A percentile compares a stretch with the other conserved stretches of the same genome.
Conservation (phyloP, 1,284 basidiomycete genomes). For the Volvariella volvacea region DNA sequence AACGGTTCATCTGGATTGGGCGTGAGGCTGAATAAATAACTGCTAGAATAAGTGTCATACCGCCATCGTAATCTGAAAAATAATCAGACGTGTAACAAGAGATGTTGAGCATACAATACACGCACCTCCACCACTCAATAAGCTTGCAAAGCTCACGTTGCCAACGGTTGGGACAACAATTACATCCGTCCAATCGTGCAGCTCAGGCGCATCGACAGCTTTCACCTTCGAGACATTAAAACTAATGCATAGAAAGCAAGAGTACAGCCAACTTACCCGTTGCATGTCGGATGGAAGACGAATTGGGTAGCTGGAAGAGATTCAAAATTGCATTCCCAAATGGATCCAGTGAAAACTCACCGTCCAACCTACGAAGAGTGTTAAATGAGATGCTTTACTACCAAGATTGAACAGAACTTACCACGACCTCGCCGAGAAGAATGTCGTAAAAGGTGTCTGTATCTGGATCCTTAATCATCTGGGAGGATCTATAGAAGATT, state of each 20-base stretch:
- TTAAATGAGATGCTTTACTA: not conserved
- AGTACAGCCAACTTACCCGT: slow-evolving; percentile 31
- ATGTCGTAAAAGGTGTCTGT: slow-evolving; percentile 35
- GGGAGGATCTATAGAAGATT: slow-evolving; percentile 46
- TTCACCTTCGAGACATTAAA: slow-evolving; percentile 31
- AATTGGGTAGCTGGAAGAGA: slow-evolving; percentile 63
- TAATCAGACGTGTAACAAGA: slow-evolving; percentile 1
- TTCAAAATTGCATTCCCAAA: too few relatives aligned
- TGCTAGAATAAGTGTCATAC: slow-evolving; percentile 28
- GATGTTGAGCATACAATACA: not conserved
- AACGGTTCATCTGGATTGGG: slow-evolving; percentile 46
- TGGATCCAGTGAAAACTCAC: slow-evolving; percentile 10
- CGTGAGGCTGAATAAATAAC: not conserved
- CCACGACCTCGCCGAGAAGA: slow-evolving; percentile 47
- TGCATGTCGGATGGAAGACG: slow-evolving; percentile 57
- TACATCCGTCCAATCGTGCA: slow-evolving; percentile 47
- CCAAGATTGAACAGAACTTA: slow-evolving; percentile 21
- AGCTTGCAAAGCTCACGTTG: slow-evolving; percentile 44
- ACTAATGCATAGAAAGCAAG: not conserved
- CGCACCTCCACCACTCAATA: slow-evolving; percentile 56
- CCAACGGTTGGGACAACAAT: slow-evolving; percentile 52
- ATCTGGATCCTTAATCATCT: slow-evolving; percentile 30
- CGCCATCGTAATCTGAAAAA: slow-evolving; percentile 61
- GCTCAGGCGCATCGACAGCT: slow-evolving; percentile 41
- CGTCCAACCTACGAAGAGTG: slow-evolving; percentile 21